Conservation (phyloP, 495 filamentous ascomycete genomes). For the Evansstolkia leycettana region DNA sequence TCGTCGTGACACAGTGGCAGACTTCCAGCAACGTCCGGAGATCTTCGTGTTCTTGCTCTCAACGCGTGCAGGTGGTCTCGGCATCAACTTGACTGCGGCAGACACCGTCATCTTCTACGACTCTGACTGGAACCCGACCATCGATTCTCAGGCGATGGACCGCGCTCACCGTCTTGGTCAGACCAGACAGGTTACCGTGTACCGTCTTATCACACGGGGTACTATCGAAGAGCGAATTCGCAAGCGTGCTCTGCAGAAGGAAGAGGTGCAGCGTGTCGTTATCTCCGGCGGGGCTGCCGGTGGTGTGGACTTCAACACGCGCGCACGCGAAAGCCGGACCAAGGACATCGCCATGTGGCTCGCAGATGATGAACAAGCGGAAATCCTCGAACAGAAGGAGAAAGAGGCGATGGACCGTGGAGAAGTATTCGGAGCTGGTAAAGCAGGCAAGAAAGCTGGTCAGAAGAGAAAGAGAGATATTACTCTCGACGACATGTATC, state of each 20-base stretch:
- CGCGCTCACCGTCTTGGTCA: slow-evolving; percentile 96
- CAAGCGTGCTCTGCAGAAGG: slow-evolving; percentile 94
- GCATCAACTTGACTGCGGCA: slow-evolving; percentile 94
- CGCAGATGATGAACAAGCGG: slow-evolving; percentile 88
- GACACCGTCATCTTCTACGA: slow-evolving; percentile 99
- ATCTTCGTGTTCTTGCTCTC: slow-evolving; percentile 96
- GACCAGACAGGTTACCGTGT: slow-evolving; percentile 91
- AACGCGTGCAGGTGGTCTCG: slow-evolving; percentile 91
- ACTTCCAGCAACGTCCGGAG: slow-evolving; percentile 85
- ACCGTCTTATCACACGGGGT: slow-evolving; percentile 90
- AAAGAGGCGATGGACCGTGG: slow-evolving; percentile 58
- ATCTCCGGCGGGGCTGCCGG: slow-evolving; percentile 79
- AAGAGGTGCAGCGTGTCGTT: slow-evolving; percentile 97
- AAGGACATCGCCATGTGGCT: slow-evolving; percentile 97
- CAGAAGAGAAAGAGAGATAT: slow-evolving; percentile 61
- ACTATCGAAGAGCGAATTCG: slow-evolving; percentile 98
- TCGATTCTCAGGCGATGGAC: slow-evolving; percentile 98
- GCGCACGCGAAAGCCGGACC: slow-evolving; percentile 77
- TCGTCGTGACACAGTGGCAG: slow-evolving; percentile 87
- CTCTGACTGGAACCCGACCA: slow-evolving; percentile 98
- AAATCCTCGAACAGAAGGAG: slow-evolving; percentile 80
- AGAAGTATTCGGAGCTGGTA: slow-evolving; percentile 34
- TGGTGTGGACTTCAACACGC: slow-evolving; percentile 87
- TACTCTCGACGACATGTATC: slow-evolving; percentile 93
- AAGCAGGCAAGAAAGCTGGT: slow-evolving; percentile 43